A percentile compares a stretch with the other conserved stretches of the same genome.
Evolutionary conservation across 257 asterid species (phyloP).

Genomic region (Nicotiana noctiflora): DNA sequence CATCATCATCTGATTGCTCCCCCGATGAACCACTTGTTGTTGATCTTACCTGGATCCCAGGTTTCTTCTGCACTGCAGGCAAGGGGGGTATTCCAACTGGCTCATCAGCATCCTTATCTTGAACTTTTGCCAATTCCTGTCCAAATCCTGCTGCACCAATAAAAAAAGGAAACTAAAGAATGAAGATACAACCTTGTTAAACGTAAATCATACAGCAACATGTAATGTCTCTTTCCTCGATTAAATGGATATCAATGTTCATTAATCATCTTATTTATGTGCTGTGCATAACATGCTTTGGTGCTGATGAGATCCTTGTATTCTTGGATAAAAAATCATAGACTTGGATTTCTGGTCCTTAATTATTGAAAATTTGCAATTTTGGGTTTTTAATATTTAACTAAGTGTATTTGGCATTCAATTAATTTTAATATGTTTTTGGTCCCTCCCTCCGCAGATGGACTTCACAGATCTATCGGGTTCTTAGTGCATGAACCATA

Average conservation of each 20-base stretch:
- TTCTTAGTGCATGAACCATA: slow-evolving; percentile 4
- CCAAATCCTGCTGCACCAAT: slow-evolving; percentile 29
- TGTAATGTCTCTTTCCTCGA: background rate
- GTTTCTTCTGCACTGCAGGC: slow-evolving; percentile 50
- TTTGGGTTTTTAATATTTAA: background rate
- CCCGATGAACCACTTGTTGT: slow-evolving; percentile 87
- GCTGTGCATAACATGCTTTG: background rate
- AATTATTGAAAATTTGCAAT: background rate
- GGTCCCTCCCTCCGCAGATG: background rate
- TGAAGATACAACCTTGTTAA: background rate
- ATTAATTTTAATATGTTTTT: background rate
- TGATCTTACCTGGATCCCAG: slow-evolving; percentile 58
- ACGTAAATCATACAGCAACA: background rate
- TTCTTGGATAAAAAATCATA: background rate
- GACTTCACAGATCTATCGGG: background rate
- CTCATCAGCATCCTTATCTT: slow-evolving; percentile 46
- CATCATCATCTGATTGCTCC: slow-evolving; percentile 89
- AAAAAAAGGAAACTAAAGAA: background rate
- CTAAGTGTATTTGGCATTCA: background rate
- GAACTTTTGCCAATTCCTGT: slow-evolving; percentile 37
- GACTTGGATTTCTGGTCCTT: background rate
- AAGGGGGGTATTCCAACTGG: slow-evolving; percentile 46
- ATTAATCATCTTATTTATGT: background rate
- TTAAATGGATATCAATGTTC: background rate
- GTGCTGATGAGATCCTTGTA: background rate